Conservation (phyloP, 805 yeast species). For the Starmera dryadoides region DNA sequence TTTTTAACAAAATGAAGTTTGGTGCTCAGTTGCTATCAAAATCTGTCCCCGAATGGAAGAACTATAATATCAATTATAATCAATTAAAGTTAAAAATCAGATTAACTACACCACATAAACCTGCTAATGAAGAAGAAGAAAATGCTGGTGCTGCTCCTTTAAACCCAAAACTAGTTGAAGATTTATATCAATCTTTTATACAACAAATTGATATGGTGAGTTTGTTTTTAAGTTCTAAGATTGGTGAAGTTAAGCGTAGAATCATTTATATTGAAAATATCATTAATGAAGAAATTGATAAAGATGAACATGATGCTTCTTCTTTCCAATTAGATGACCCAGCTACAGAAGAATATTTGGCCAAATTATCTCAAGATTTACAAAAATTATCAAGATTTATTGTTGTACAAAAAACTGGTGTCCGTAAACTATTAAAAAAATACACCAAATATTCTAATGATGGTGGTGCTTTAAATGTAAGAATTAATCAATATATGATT, state of each 20-base stretch:
- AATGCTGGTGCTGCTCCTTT: neutral
- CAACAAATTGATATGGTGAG: constrained; percentile 54
- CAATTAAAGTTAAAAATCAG: constrained; percentile 63
- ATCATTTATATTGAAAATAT: constrained; percentile 30
- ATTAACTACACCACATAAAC: constrained; percentile 30
- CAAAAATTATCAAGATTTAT: constrained; percentile 67
- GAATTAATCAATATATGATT: constrained; percentile 26
- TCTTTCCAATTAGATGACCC: constrained; percentile 15
- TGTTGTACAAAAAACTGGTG: constrained; percentile 64
- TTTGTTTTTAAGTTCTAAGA: constrained; percentile 58
- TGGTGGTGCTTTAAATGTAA: constrained; percentile 19
- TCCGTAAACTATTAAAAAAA: constrained; percentile 69
- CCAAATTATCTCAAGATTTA: constrained; percentile 39
- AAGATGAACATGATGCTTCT: neutral
- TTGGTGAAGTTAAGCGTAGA: constrained; percentile 59
- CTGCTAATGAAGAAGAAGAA: constrained; percentile 1
- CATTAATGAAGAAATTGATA: constrained; percentile 19
- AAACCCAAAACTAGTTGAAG: constrained; percentile 12
- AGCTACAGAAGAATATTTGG: constrained; percentile 26
- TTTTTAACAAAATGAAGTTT: constrained; percentile 89
- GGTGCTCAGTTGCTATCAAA: constrained; percentile 68
- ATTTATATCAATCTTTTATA: constrained; percentile 35
- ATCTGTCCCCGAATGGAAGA: constrained; percentile 85
- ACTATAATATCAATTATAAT: constrained; percentile 78
- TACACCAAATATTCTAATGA: constrained; percentile 39